Percentiles rank a stretch among this genome's conserved stretches.
phyloP scores from a whole-genome alignment of 2,329 filamentous ascomycete species.

The Cercospora beticola region DNA sequence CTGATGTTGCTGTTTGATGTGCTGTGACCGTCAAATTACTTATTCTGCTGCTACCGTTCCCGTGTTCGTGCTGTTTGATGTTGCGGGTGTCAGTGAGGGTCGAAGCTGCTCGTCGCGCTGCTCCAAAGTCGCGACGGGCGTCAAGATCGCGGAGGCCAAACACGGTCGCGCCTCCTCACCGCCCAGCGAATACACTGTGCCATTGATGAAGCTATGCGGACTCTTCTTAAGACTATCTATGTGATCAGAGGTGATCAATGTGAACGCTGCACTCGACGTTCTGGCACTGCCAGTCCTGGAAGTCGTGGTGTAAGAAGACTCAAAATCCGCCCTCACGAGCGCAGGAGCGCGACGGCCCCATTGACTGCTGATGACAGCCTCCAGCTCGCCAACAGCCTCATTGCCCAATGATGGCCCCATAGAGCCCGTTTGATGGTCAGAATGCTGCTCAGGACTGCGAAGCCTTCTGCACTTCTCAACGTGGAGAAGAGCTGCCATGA shows the following conservation, averaged over 20 bases:
- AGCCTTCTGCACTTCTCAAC: not conserved
- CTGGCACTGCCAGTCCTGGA: not conserved
- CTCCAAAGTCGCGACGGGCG: not conserved
- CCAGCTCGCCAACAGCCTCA: not conserved
- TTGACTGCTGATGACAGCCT: too few relatives aligned
- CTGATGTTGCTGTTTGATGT: not conserved
- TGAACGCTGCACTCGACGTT: not conserved
- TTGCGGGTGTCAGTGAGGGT: not conserved
- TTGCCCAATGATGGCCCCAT: too few relatives aligned
- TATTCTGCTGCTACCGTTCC: too few relatives aligned
- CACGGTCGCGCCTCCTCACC: not conserved
- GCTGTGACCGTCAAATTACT: too few relatives aligned
- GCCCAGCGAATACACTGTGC: not conserved
- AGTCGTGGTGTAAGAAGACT: not conserved
- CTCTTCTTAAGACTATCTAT: fast-evolving
- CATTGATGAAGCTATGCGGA: not conserved
- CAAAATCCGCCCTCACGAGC: too few relatives aligned
- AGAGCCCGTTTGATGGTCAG: not conserved
- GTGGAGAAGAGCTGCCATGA: not conserved
- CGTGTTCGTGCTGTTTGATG: not conserved
- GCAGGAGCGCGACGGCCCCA: not conserved
- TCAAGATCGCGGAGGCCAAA: too few relatives aligned
- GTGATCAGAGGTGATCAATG: not conserved
- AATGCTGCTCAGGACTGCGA: not conserved
- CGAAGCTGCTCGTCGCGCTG: too few relatives aligned